phyloP scores from a whole-genome alignment of 2,329 filamentous ascomycete genomes.

The Xylaria hypoxylon region DNA sequence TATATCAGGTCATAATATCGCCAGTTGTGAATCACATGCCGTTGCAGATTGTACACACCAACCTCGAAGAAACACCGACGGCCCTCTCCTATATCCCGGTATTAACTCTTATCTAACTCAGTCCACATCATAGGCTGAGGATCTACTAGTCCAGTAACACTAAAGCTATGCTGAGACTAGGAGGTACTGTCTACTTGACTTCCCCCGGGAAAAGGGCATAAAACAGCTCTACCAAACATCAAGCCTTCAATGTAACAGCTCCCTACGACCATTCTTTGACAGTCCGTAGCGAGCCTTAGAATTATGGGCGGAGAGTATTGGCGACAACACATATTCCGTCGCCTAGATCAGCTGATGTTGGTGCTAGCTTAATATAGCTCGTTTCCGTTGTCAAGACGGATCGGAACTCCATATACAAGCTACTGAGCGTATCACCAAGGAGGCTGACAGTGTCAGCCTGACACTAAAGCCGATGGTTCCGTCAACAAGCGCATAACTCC shows the following conservation, averaged over 20 bases:
- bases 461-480: too few species aligned
- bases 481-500: too few species aligned
- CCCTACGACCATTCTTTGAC: not conserved
- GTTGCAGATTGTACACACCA: not conserved
- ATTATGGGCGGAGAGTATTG: not conserved
- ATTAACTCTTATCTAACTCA: conserved; percentile 4
- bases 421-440: too few species aligned
- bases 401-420: too few species aligned
- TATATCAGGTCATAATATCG: not conserved
- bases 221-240: not conserved
- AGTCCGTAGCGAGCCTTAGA: not conserved
- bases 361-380: not conserved
- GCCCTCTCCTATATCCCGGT: not conserved
- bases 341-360: not conserved
- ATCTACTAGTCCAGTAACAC: not conserved
- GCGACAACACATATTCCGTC: not conserved
- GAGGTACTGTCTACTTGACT: not conserved
- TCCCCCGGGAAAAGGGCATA: not conserved
- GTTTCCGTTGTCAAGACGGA: not conserved
- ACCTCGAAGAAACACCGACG: not conserved
- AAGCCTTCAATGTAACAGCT: not conserved
- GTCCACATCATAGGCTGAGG: not conserved
- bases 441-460: too few species aligned
- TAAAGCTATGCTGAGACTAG: too few species aligned
- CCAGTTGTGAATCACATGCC: not conserved